Conservation (phyloP, 441 rosid species). For the Brassica hybrid region DNA sequence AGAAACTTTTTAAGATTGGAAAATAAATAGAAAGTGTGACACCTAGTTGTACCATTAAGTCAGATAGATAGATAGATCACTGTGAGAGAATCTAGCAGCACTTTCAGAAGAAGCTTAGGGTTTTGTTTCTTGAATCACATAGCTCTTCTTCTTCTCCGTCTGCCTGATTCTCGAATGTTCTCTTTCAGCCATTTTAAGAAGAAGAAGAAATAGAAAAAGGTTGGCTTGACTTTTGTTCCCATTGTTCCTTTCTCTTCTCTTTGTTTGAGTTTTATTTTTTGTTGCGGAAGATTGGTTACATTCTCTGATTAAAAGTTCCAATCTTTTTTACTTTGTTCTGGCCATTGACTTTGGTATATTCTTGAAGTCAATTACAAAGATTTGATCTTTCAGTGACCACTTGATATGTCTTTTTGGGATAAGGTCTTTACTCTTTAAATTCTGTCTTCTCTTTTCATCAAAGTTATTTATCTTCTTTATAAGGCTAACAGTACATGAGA, state of each 20-base stretch:
- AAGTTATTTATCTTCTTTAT: slow-evolving; percentile 15
- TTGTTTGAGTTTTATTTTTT: slow-evolving; percentile 3
- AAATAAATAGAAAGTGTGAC: slow-evolving; percentile 34
- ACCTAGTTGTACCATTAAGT: slow-evolving; percentile 5
- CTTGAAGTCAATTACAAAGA: slow-evolving; percentile 28
- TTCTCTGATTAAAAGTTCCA: neutral
- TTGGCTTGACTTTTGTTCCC: slow-evolving; percentile 29
- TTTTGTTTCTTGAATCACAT: slow-evolving; percentile 17
- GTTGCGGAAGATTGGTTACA: neutral
- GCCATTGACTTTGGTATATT: slow-evolving; percentile 18
- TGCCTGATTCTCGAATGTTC: slow-evolving; percentile 20
- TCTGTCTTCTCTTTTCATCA: slow-evolving; percentile 9
- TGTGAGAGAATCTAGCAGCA: slow-evolving; percentile 26
- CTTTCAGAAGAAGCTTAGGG: slow-evolving; percentile 23
- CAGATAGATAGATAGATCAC: slow-evolving; percentile 10
- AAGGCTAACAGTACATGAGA: neutral
- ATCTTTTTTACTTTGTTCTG: neutral
- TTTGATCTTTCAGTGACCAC: slow-evolving; percentile 13
- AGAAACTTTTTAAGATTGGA: slow-evolving; percentile 38
- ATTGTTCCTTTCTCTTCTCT: slow-evolving; percentile 22
- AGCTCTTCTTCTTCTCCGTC: slow-evolving; percentile 2
- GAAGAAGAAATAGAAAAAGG: slow-evolving; percentile 15
- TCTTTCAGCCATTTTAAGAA: slow-evolving; percentile 22
- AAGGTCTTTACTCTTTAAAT: slow-evolving; percentile 33
- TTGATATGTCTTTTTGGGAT: slow-evolving; percentile 13